Percentiles rank a stretch among this genome's conserved stretches.
These are phyloP conservation scores for Russula dissimulans DNA, from an alignment of 768 basidiomycete genomes.

Conservation along the genomic window DNA sequence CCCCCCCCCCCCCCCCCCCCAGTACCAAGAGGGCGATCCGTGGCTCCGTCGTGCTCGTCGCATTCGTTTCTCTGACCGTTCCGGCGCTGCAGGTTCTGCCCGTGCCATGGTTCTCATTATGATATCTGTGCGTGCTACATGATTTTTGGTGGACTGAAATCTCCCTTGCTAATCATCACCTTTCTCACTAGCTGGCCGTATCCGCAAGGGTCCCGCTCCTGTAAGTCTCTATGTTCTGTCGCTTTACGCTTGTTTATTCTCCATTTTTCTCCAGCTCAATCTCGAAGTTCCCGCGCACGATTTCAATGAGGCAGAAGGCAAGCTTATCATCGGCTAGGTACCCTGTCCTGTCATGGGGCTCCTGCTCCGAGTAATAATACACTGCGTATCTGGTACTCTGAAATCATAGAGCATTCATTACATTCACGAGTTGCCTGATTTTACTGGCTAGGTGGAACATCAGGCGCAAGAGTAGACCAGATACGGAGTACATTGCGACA, in stretches of 20 bases:
- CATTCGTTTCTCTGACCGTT: neutral
- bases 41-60: neutral
- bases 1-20: too few species aligned
- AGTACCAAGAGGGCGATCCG: too few species aligned
- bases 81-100: slow-evolving; percentile 67
- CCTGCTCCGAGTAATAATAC: neutral
- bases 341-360: neutral
- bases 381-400: neutral
- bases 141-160: slow-evolving; percentile 1
- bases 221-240: slow-evolving; percentile 36
- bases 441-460: neutral
- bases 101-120: slow-evolving; percentile 98
- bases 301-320: slow-evolving; percentile 80
- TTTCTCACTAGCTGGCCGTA: slow-evolving; percentile 65
- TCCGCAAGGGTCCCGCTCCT: slow-evolving; percentile 94
- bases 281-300: slow-evolving; percentile 87
- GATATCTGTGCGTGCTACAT: slow-evolving; percentile 69
- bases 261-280: slow-evolving; percentile 54
- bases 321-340: slow-evolving; percentile 72
- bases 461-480: neutral
- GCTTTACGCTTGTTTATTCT: neutral
- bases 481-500: neutral
- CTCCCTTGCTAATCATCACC: slow-evolving; percentile 13
- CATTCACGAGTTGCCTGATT: neutral
- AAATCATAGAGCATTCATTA: slow-evolving; percentile 10